Evolutionary conservation across 2,329 filamentous ascomycete species (phyloP), one percentile per base, ranked within the genome.

Genomic region (Cladophialophora chaetospira): DNA sequence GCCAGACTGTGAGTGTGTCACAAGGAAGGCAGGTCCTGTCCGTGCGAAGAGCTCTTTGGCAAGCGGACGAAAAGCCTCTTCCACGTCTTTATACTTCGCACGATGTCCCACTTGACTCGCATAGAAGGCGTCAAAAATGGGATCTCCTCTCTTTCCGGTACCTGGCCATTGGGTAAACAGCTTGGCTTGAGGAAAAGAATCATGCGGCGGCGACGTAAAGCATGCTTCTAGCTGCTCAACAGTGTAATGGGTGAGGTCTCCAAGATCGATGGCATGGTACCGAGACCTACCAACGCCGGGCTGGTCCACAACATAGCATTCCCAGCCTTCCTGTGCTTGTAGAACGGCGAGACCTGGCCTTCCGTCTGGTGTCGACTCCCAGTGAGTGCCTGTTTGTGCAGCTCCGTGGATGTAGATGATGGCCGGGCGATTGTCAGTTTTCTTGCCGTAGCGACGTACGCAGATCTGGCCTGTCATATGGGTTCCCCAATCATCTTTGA

Each of bases 351-450:
- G 80, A 38, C 78, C 78, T 56, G 68, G 60, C 5, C 73, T 68
- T 29, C 72, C 73, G 58, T 80, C 77, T 3, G 78, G 78, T 29
- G 75, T 81, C 55, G 77, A 79, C 26, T 77, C 66, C 70, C 71
- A 78, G 47, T 76, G 68, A 65, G 70, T 71, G 13, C 49, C 49
- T n/a, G 49, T 53, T 28, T 53, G 49, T 28, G 38, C 49, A 3
- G 49, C 49, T 15, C 49, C 49, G 11, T 53, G 49, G 38, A 53
- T 53, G 28, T 71, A 66, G 66, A 55, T 55, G 25, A 55, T 49
- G 3, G 53, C 44, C 11, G 53, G 53, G 13, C 43, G 53, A 19
- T 44, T 19, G 23, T 42, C 35, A 5, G 33, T 45, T 49, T 55
- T 49, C 28, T 49, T 48, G 28, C 53, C 53, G 33, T 43, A 55